Percentiles rank a stretch among this genome's conserved stretches.
phyloP scores from a whole-genome alignment of 495 filamentous ascomycete species.

The Xylaria sp. region DNA sequence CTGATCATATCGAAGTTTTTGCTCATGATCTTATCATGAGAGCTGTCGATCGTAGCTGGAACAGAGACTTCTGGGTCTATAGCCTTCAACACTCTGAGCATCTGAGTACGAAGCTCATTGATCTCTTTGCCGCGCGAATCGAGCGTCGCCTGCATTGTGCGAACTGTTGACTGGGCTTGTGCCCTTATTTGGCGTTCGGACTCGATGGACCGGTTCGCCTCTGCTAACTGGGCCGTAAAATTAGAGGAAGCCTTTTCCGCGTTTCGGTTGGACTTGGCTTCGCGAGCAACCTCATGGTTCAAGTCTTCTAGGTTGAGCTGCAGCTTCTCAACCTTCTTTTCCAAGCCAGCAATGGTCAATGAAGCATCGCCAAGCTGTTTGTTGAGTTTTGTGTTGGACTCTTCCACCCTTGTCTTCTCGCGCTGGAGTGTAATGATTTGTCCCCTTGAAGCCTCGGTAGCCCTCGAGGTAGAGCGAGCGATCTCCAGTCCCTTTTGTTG shows the following conservation, averaged over 20 bases:
- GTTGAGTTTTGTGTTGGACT: conserved; percentile 78
- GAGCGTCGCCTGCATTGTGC: conserved; percentile 77
- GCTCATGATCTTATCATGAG: conserved; percentile 54
- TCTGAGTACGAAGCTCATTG: conserved; percentile 75
- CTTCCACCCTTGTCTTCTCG: conserved; percentile 84
- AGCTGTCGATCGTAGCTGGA: conserved; percentile 53
- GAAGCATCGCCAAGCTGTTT: conserved; percentile 90
- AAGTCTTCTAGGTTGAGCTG: conserved; percentile 88
- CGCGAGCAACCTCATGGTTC: conserved; percentile 88
- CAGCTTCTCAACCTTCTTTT: conserved; percentile 97
- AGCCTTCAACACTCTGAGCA: conserved; percentile 81
- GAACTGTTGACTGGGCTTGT: conserved; percentile 86
- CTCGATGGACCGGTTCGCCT: conserved; percentile 87
- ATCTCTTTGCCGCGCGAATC: conserved; percentile 82
- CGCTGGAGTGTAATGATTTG: conserved; percentile 77
- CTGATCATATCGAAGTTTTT: conserved; percentile 83
- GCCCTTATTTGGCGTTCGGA: conserved; percentile 85
- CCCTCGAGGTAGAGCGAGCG: conserved; percentile 85
- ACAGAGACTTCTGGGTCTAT: conserved; percentile 76
- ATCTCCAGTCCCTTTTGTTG: conserved; percentile 99
- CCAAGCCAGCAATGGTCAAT: conserved; percentile 80
- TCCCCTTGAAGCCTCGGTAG: conserved; percentile 82
- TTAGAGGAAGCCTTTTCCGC: conserved; percentile 91
- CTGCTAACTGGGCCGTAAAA: conserved; percentile 81
- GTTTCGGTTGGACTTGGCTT: conserved; percentile 88